phyloP scores from a whole-genome alignment of 2,329 filamentous ascomycete genomes.

The Pleomassaria siparia region DNA sequence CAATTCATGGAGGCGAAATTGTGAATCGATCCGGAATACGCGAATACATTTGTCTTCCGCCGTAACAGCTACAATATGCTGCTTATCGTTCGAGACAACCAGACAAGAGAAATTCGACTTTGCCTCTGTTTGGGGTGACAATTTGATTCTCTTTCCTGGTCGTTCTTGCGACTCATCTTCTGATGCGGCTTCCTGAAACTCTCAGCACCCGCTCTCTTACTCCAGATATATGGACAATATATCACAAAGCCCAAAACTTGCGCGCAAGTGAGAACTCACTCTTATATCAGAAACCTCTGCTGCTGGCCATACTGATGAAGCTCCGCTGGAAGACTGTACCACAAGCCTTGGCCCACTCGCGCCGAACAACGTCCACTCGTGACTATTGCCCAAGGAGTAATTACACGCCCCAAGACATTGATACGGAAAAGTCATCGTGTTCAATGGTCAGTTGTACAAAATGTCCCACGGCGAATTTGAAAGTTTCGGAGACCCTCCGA shows the following conservation, averaged over 20 bases:
- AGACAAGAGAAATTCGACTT: slow-evolving; percentile 70
- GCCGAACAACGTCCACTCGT: slow-evolving; percentile 63
- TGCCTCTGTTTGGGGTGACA: slow-evolving; percentile 32
- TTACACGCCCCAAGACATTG: slow-evolving; percentile 41
- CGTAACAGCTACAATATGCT: slow-evolving; percentile 75
- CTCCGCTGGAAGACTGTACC: slow-evolving; percentile 40
- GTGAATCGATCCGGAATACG: slow-evolving; percentile 70
- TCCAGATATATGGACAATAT: too few species aligned
- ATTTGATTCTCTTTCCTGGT: slow-evolving; percentile 46
- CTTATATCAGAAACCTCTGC: slow-evolving; percentile 16
- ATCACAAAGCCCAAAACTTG: too few species aligned
- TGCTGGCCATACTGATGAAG: slow-evolving; percentile 31
- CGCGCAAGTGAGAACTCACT: slow-evolving; percentile 33
- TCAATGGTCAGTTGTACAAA: background rate
- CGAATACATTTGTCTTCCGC: slow-evolving; percentile 90
- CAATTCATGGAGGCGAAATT: slow-evolving; percentile 64
- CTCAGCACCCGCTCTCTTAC: too few species aligned
- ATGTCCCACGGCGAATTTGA: background rate
- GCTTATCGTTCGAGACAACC: slow-evolving; percentile 62
- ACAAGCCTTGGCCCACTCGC: slow-evolving; percentile 73
- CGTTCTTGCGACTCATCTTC: slow-evolving; percentile 35
- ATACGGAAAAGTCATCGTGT: slow-evolving; percentile 41
- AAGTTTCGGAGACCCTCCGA: background rate
- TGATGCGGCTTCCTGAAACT: slow-evolving; percentile 17
- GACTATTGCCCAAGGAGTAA: slow-evolving; percentile 10